These are phyloP conservation scores for Trametes sp. DNA, from an alignment of 1,284 basidiomycete genomes.

Conservation along the genomic window DNA sequence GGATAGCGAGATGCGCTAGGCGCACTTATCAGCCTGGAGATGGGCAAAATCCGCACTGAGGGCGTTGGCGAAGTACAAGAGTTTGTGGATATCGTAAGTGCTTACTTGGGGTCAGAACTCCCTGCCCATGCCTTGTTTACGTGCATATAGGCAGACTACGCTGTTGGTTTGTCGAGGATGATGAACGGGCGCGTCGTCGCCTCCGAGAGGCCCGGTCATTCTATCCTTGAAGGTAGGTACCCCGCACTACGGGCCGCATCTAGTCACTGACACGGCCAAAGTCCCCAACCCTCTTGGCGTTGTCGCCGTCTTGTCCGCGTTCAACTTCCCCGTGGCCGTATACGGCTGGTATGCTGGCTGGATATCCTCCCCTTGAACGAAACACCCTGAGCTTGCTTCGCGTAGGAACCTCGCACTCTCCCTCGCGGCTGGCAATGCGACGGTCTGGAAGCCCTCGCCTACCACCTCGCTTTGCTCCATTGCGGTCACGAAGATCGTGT, in stretches of 20 bases:
- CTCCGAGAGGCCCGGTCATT: slow-evolving; percentile 89
- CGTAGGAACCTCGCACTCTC: slow-evolving; percentile 90
- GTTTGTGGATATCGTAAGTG: slow-evolving; percentile 87
- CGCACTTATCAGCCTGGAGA: slow-evolving; percentile 86
- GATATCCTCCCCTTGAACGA: slow-evolving; percentile 6
- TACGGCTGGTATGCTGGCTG: slow-evolving; percentile 73
- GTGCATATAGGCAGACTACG: slow-evolving; percentile 65
- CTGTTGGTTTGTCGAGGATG: slow-evolving; percentile 87
- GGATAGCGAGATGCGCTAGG: slow-evolving; percentile 81
- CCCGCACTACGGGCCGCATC: neutral
- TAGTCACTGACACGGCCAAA: slow-evolving; percentile 37
- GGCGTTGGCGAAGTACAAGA: slow-evolving; percentile 95
- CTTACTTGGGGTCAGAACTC: neutral
- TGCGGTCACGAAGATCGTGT: slow-evolving; percentile 87
- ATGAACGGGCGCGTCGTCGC: slow-evolving; percentile 89
- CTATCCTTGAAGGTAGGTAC: slow-evolving; percentile 80
- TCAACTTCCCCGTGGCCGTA: slow-evolving; percentile 94
- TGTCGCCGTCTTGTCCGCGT: slow-evolving; percentile 90
- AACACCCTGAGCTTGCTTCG: slow-evolving; percentile 10
- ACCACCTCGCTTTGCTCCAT: slow-evolving; percentile 89
- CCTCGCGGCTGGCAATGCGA: slow-evolving; percentile 90
- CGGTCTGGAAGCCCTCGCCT: slow-evolving; percentile 94
- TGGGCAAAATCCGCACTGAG: slow-evolving; percentile 97
- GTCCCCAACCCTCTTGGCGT: slow-evolving; percentile 94
- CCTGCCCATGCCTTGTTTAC: neutral